Evolutionary conservation across 164 flowering plant species (phyloP).

Genomic region (Macadamia tetraphylla): DNA sequence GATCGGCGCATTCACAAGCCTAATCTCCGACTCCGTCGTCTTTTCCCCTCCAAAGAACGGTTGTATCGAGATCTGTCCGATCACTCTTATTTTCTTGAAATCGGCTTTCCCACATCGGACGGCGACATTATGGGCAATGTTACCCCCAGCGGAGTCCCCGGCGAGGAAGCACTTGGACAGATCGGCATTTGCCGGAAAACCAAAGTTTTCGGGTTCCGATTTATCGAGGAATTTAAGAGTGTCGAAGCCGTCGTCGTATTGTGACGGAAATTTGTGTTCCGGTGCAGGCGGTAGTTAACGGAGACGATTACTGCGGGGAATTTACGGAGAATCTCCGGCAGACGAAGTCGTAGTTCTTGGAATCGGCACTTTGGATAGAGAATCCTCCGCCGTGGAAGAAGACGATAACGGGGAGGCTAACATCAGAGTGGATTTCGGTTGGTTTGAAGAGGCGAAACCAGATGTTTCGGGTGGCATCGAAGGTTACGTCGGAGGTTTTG

Average conservation of each 20-base stretch:
- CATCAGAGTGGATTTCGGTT: background rate
- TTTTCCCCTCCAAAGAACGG: constrained; percentile 49
- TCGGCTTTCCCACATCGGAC: constrained; percentile 10
- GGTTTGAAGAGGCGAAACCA: constrained; percentile 34
- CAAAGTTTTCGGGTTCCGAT: background rate
- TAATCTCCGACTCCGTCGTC: constrained; percentile 36
- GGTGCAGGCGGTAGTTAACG: constrained; percentile 38
- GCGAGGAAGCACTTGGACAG: constrained; percentile 24
- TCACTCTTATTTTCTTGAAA: no score
- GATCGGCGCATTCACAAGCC: constrained; percentile 11
- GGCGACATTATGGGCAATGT: constrained; percentile 55
- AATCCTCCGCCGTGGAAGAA: constrained; percentile 31
- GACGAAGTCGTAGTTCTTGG: constrained; percentile 10
- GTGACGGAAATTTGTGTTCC: constrained; percentile 27
- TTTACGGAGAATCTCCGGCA: constrained; percentile 16
- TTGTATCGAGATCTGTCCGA: no score
- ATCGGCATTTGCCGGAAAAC: constrained; percentile 20
- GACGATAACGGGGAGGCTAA: constrained; percentile 22
- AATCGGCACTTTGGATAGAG: constrained; percentile 10
- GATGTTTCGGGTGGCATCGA: constrained; percentile 19
- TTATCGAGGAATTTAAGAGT: constrained; percentile 18
- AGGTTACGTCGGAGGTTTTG: constrained; percentile 16
- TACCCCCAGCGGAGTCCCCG: constrained; percentile 71
- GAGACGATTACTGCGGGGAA: constrained; percentile 33
- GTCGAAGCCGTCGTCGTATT: constrained; percentile 34